These are phyloP conservation scores for Glomus cerebriforme DNA, from an alignment of 192 early-diverging fungal genomes.

Conservation along the genomic window DNA sequence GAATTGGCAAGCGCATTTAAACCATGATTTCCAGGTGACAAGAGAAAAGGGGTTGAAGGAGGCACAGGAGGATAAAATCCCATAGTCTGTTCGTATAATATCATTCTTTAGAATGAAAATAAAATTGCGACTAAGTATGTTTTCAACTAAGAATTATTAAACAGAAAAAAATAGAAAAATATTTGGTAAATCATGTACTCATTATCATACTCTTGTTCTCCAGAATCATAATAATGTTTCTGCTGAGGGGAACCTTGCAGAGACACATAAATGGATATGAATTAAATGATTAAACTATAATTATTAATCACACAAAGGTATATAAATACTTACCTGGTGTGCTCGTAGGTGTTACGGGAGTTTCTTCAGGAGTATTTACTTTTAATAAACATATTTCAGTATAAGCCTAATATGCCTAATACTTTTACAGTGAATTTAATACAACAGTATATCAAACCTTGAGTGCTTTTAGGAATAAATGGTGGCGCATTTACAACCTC, in stretches of 20 bases:
- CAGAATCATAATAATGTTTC: constrained; percentile 16
- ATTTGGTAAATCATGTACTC: background rate
- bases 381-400: background rate
- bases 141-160: background rate
- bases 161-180: background rate
- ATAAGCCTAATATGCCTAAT: constrained; percentile 1
- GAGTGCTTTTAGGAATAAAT: constrained; percentile 56
- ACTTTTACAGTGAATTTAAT: background rate
- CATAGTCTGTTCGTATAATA: background rate
- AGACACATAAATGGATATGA: background rate
- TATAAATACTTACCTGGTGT: background rate
- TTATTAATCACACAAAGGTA: background rate
- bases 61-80: constrained; percentile 15
- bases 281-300: background rate
- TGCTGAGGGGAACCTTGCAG: constrained; percentile 20
- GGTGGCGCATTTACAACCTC: constrained; percentile 58
- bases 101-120: background rate
- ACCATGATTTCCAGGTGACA: constrained; percentile 8
- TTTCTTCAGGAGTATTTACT: constrained; percentile 11
- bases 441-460: constrained; percentile 20
- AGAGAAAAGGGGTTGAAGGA: background rate
- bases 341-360: constrained; percentile 1
- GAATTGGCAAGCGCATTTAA: constrained; percentile 28
- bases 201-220: constrained; percentile 24
- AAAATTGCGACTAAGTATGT: background rate